Base-by-base conservation (phyloP, 441 rosid genomes). In the Daphne laureola region DNA sequence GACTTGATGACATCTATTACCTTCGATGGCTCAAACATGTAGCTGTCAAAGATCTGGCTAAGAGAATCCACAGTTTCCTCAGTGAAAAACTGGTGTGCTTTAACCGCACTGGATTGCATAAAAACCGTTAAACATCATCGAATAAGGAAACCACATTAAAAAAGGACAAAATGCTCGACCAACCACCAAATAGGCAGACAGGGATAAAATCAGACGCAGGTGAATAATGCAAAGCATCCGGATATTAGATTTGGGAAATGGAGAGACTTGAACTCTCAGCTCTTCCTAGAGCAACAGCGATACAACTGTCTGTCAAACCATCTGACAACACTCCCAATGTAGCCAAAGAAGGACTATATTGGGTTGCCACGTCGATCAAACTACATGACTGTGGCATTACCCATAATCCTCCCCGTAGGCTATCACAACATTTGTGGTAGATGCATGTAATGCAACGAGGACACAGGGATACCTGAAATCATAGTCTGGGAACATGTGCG, bases 181-280 rank as follows among this genome's bases (percentile, higher is more conserved):
- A 58, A 57, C 47, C 60, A 46, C 51, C 17, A 31, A 25, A 55
- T 55, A 5, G 46, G 40, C 57, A 54, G 12, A 16, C 38, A 54
- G 17, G 52, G 14, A 8, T 41, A 41, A 36, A 31, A 54, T 47
- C 21, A 4, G 27, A 43, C 46, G 36, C 38, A 53, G 51, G 49
- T 40, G 36, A 46, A 61, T 26, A 55, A 55, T 40, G 23, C 11
- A 12, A 59, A 66, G 46, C 40, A 47, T 49, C 40, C 63, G 27
- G 14, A 64, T 21, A 21, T 58, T 14, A 61, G 51, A 62, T 65
- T 74, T 73, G 96, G 96, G 98, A 84, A 84, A 92, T 86, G 98
- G 96, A 92, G 97, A 92, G 98, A 86, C 76, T 92, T 77, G 98
- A 92, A 92, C 98, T 92, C 97, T 84, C 96, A 86, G 81, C 93